Conservation (phyloP, 148 eudicot genomes). For the Amaranthus hypochondriacus region DNA sequence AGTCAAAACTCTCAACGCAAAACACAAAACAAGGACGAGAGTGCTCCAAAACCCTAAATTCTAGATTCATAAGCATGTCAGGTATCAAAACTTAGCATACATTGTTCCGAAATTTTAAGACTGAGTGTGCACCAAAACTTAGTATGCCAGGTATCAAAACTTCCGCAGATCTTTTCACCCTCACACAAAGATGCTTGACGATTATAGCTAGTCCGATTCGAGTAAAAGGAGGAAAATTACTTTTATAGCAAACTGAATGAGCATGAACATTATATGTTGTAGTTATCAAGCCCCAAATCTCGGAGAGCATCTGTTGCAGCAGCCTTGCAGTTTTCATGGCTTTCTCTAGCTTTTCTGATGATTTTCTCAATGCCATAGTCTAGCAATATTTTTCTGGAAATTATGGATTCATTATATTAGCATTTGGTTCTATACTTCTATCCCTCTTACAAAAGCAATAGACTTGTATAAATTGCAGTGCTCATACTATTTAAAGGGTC, state of each 20-base stretch:
- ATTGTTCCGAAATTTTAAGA: background rate
- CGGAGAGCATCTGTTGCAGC: constrained; percentile 92
- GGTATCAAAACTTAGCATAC: background rate
- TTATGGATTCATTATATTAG: background rate
- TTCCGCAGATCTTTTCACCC: background rate
- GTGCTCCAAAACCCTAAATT: background rate
- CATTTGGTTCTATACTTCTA: background rate
- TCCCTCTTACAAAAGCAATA: background rate
- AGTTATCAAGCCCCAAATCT: constrained; percentile 83
- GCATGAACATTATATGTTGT: constrained; percentile 44
- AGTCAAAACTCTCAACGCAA: background rate
- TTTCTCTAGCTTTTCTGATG: constrained; percentile 72
- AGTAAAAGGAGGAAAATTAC: background rate
- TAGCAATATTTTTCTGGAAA: constrained; percentile 64
- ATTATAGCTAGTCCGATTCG: background rate
- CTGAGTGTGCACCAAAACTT: background rate
- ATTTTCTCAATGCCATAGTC: constrained; percentile 67
- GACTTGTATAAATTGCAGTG: background rate
- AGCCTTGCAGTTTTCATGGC: constrained; percentile 62
- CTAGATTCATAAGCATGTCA: background rate
- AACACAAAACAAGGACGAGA: background rate
- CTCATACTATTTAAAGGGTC: too few species aligned
- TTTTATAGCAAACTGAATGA: background rate
- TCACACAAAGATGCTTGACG: background rate
- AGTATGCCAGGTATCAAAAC: too few species aligned